Conservation (phyloP, 208 protist species). For the Phytomonas sp. region DNA sequence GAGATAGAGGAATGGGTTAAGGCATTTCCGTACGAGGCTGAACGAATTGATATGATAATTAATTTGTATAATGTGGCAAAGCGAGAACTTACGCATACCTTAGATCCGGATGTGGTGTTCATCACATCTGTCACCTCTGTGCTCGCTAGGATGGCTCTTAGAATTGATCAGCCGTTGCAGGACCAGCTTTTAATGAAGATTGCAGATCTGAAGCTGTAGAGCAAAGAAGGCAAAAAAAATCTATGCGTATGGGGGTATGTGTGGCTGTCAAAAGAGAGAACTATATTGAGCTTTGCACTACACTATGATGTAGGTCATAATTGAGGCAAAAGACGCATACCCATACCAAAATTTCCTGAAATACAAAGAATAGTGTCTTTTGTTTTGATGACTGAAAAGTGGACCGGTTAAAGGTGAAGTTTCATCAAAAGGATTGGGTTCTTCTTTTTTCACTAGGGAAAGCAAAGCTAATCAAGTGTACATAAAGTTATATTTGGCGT, state of each 20-base stretch:
- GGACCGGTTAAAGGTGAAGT: too few relatives aligned
- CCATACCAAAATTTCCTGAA: too few relatives aligned
- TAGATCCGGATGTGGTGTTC: constrained; percentile 76
- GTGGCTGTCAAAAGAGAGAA: background rate
- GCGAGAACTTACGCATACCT: constrained; percentile 34
- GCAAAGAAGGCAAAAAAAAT: background rate
- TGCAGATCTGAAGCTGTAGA: constrained; percentile 47
- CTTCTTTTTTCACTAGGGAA: too few relatives aligned
- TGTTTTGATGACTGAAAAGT: too few relatives aligned
- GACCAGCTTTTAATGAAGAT: constrained; percentile 71
- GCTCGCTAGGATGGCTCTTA: constrained; percentile 57
- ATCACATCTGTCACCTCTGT: constrained; percentile 57
- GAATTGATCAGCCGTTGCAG: constrained; percentile 44
- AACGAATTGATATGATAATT: constrained; percentile 68
- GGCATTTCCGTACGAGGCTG: constrained; percentile 37
- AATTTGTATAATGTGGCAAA: constrained; percentile 52
- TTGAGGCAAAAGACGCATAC: too few relatives aligned
- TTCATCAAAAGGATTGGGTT: background rate
- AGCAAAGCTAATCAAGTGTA: background rate
- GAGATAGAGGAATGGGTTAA: constrained; percentile 45
- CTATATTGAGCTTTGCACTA: too few relatives aligned
- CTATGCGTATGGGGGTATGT: constrained; percentile 3
- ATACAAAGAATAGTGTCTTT: too few relatives aligned
- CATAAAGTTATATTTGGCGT: background rate
- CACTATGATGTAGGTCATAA: too few relatives aligned